phyloP scores from a whole-genome alignment of 2,329 filamentous ascomycete species.

The Ascochyta clinopodiicola region DNA sequence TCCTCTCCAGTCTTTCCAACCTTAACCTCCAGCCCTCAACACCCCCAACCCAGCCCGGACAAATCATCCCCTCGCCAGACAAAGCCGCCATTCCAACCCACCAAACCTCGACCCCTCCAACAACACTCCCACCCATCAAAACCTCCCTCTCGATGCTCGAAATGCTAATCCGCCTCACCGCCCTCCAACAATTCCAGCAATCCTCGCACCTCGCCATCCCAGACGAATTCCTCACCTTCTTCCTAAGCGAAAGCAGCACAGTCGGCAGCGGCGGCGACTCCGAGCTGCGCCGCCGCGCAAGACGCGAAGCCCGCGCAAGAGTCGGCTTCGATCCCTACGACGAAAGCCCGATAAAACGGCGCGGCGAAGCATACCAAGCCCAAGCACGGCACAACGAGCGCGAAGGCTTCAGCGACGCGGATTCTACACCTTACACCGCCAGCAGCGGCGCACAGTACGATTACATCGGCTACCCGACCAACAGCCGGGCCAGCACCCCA shows the following conservation, averaged over 20 bases:
- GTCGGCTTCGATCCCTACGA: slow-evolving; percentile 77
- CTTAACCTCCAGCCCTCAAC: slow-evolving; percentile 51
- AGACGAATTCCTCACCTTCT: slow-evolving; percentile 88
- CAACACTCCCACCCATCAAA: slow-evolving; percentile 59
- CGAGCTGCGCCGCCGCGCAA: slow-evolving; percentile 64
- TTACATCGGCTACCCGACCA: slow-evolving; percentile 40
- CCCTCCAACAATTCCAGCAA: slow-evolving; percentile 91
- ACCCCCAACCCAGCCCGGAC: slow-evolving; percentile 18
- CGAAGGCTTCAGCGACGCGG: slow-evolving; percentile 8
- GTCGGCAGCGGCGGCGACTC: slow-evolving; percentile 70
- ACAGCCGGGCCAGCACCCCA: slow-evolving; percentile 15
- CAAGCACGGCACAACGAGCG: slow-evolving; percentile 21
- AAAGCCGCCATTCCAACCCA: slow-evolving; percentile 24
- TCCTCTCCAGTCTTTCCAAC: slow-evolving; percentile 54
- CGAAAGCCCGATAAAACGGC: slow-evolving; percentile 70
- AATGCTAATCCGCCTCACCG: slow-evolving; percentile 83
- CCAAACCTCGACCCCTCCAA: slow-evolving; percentile 18
- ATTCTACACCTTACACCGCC: too few relatives aligned
- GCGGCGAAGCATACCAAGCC: slow-evolving; percentile 71
- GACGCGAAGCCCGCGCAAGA: slow-evolving; percentile 65
- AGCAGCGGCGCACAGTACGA: slow-evolving; percentile 22
- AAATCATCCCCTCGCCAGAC: slow-evolving; percentile 33
- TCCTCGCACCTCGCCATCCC: slow-evolving; percentile 86
- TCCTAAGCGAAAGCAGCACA: slow-evolving; percentile 73
- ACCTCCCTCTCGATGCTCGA: slow-evolving; percentile 82